Conservation (phyloP, 2,329 filamentous ascomycete genomes). For the Fusarium sp. region DNA sequence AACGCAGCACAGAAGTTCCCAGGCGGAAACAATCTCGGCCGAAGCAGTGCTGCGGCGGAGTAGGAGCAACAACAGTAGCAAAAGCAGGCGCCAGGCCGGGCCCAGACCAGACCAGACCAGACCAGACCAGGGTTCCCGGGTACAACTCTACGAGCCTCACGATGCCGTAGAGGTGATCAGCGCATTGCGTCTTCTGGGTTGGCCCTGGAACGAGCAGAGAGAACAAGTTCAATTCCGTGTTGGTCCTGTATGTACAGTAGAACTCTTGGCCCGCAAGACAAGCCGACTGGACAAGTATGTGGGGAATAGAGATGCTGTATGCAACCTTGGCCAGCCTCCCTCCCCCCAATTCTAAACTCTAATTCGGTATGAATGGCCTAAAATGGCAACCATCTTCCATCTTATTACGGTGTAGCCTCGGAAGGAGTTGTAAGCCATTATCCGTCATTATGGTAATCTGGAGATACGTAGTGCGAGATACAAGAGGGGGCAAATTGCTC, state of each 20-base stretch:
- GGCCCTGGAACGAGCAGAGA: slow-evolving; percentile 31
- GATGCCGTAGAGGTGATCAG: slow-evolving; percentile 30
- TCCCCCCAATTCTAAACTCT: slow-evolving; percentile 37
- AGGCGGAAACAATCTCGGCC: slow-evolving; percentile 35
- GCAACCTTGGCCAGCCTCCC: slow-evolving; percentile 35
- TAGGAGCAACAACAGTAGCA: background rate
- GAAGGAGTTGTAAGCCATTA: slow-evolving; percentile 18
- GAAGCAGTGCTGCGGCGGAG: slow-evolving; percentile 9
- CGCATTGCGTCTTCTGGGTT: slow-evolving; percentile 27
- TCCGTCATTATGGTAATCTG: slow-evolving; percentile 19
- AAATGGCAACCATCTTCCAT: slow-evolving; percentile 24
- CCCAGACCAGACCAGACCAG: too few species aligned
- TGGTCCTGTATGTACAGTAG: slow-evolving; percentile 14
- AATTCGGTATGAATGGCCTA: slow-evolving; percentile 20
- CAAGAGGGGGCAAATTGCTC: background rate
- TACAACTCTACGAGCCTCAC: slow-evolving; percentile 32
- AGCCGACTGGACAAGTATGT: slow-evolving; percentile 34
- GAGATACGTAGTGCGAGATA: background rate
- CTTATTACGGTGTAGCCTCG: slow-evolving; percentile 20
- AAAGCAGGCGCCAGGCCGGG: background rate
- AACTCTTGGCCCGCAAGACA: slow-evolving; percentile 32
- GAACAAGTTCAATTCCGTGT: slow-evolving; percentile 24
- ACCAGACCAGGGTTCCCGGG: slow-evolving; percentile 9
- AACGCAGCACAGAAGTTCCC: slow-evolving; percentile 15
- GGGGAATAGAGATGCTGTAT: slow-evolving; percentile 20